Conservation (phyloP, 2,329 filamentous ascomycete species). For the Chaetomiaceae sp. region DNA sequence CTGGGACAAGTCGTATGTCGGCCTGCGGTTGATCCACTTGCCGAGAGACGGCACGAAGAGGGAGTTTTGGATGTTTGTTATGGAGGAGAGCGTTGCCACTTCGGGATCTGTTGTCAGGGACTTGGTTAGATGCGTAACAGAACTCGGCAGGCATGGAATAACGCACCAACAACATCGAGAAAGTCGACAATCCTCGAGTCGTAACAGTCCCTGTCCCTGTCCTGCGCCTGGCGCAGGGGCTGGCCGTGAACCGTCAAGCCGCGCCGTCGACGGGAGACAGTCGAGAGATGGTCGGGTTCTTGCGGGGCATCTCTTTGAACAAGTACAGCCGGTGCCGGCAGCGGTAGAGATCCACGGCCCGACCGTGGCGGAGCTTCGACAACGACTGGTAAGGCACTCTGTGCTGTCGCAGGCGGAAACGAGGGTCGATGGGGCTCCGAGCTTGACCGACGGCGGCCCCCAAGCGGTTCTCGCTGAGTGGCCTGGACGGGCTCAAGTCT, state of each 20-base stretch:
- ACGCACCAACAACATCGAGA: slow-evolving; percentile 29
- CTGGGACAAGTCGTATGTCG: slow-evolving; percentile 69
- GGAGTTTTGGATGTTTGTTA: slow-evolving; percentile 88
- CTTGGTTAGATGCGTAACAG: background rate
- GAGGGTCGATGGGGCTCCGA: slow-evolving; percentile 26
- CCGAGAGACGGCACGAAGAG: slow-evolving; percentile 83
- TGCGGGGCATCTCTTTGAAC: background rate
- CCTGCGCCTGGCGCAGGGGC: background rate
- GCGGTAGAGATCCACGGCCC: background rate
- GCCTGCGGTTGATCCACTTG: slow-evolving; percentile 66
- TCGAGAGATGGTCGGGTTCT: background rate
- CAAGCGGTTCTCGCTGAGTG: background rate
- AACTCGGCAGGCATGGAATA: background rate
- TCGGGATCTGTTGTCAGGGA: slow-evolving; percentile 61
- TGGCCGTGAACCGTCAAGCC: background rate
- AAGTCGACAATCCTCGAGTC: slow-evolving; percentile 31
- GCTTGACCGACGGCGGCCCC: slow-evolving; percentile 23
- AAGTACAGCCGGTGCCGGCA: background rate
- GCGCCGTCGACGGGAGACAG: slow-evolving; percentile 6
- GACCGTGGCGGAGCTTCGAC: background rate
- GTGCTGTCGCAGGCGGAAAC: background rate
- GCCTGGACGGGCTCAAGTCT: background rate
- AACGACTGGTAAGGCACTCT: slow-evolving; percentile 1
- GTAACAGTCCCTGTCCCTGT: slow-evolving; percentile 26
- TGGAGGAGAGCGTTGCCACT: slow-evolving; percentile 73